Base-by-base conservation (phyloP, 177 flowering plant species). In the Vitis hybrid region DNA sequence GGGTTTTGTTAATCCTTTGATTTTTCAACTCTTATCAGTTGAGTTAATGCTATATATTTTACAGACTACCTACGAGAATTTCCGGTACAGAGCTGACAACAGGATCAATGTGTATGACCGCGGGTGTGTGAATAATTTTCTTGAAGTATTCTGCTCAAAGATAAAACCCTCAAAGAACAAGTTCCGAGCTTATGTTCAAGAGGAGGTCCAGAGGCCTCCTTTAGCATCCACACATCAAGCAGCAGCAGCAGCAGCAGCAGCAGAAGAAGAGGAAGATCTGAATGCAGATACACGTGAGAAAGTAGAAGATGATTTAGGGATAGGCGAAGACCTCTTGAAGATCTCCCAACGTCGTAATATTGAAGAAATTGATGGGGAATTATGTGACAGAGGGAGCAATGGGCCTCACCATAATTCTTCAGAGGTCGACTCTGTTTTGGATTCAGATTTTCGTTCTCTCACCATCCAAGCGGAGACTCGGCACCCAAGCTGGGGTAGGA, bases 61-160 rank as follows among this genome's bases (percentile, higher is more conserved):
- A 19, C 91, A 92, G 97, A 92, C 95, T 10, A 90, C 97, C 56
- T 90, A 88, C 55, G 94, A 91, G 70, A 91, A 91, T 74, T 90
- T 88, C 68, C 84, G 97, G 30, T 86, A 87, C 77, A 85, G 88
- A 81, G 79, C 84, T 63, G 93, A 90, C 72, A 84, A 73, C 79
- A 82, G 92, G 80, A 67, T 76, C 62, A 91, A 88, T 75, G 90
- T 81, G 56, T 85, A 81, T 68, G 66, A 86, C 63, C 81, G 73
- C 11, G 94, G 97, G 60, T 88, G 91, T 66, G 6, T 79, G 21
- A 82, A 66, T 66, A 92, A 91, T 70, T 89, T 88, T 66, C 64
- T 77, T 0, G 94, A 91, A 79, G 88, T 91, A 48, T 90, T 91
- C 59, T 90, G 90, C 75, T 82, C 86, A 11, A 82, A 76, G 74